These are phyloP conservation scores for Haplographium delicatum DNA, from an alignment of 495 filamentous ascomycete species.

Conservation along the genomic window DNA sequence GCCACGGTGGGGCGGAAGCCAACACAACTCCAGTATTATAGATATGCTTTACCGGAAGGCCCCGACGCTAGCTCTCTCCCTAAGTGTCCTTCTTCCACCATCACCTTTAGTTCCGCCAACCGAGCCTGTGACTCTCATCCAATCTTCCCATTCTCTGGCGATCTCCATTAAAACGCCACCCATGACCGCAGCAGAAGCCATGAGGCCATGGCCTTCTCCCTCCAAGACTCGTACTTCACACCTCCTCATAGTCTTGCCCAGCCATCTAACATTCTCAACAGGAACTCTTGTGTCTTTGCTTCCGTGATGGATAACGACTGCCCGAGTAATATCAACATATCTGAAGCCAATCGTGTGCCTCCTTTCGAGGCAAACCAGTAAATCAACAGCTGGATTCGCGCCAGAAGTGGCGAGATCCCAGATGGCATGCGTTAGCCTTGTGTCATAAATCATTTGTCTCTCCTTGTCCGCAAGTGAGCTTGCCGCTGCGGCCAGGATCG, in stretches of 20 bases:
- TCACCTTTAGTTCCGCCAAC: slow-evolving; percentile 4
- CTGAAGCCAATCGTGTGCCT: slow-evolving; percentile 90
- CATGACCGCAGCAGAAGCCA: slow-evolving; percentile 94
- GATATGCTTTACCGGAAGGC: slow-evolving; percentile 23
- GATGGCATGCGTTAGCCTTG: slow-evolving; percentile 80
- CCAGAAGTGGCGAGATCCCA: slow-evolving; percentile 92
- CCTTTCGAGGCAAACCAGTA: slow-evolving; percentile 89
- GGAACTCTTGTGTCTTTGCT: slow-evolving; percentile 88
- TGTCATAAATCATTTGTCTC: slow-evolving; percentile 76
- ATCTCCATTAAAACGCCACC: slow-evolving; percentile 89
- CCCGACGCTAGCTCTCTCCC: slow-evolving; percentile 25
- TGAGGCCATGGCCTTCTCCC: slow-evolving; percentile 91
- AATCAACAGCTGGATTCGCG: slow-evolving; percentile 89
- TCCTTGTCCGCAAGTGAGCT: slow-evolving; percentile 55
- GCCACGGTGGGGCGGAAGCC: neutral
- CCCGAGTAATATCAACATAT: slow-evolving; percentile 89
- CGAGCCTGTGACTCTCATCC: slow-evolving; percentile 51
- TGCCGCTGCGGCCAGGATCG: slow-evolving; percentile 42
- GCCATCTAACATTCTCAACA: slow-evolving; percentile 90
- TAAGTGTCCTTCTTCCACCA: slow-evolving; percentile 11
- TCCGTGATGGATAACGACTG: slow-evolving; percentile 91
- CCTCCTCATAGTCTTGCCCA: slow-evolving; percentile 86
- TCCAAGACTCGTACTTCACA: slow-evolving; percentile 90
- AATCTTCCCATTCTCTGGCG: slow-evolving; percentile 91
- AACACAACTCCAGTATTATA: neutral